Percentiles rank a stretch among this genome's conserved stretches.
These are phyloP conservation scores for Boletus subparvulus DNA, from an alignment of 768 basidiomycete species.

Conservation along the genomic window DNA sequence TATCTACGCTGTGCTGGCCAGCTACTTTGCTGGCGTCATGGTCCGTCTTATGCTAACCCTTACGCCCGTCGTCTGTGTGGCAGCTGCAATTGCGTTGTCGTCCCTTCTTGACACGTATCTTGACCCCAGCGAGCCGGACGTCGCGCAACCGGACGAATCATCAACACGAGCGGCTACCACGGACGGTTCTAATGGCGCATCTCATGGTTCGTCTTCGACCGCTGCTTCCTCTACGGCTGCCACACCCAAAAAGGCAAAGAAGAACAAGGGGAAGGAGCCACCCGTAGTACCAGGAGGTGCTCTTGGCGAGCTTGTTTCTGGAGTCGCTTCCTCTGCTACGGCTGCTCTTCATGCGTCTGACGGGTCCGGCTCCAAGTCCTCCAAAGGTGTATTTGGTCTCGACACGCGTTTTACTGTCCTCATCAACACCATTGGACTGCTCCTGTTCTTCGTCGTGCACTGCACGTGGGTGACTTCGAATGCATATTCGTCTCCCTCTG, in stretches of 20 bases:
- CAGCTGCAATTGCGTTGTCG: slow-evolving; percentile 89
- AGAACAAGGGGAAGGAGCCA: slow-evolving; percentile 57
- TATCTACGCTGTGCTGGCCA: slow-evolving; percentile 93
- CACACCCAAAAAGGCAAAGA: slow-evolving; percentile 47
- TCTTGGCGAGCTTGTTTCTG: slow-evolving; percentile 42
- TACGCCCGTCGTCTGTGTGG: slow-evolving; percentile 94
- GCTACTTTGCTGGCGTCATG: slow-evolving; percentile 99
- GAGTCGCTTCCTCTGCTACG: slow-evolving; percentile 35
- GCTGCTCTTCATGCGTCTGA: slow-evolving; percentile 24
- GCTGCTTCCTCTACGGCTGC: slow-evolving; percentile 30
- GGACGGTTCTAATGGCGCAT: slow-evolving; percentile 16
- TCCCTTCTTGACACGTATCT: slow-evolving; percentile 86
- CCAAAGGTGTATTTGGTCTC: slow-evolving; percentile 75
- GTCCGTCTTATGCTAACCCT: slow-evolving; percentile 97
- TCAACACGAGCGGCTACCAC: slow-evolving; percentile 1
- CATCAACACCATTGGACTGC: slow-evolving; percentile 70
- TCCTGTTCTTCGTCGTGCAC: slow-evolving; percentile 90
- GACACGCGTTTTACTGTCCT: slow-evolving; percentile 81
- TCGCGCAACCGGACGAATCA: slow-evolving; percentile 5
- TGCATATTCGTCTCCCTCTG: slow-evolving; percentile 97
- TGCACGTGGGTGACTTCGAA: slow-evolving; percentile 95
- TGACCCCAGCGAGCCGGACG: slow-evolving; percentile 73
- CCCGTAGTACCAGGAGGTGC: slow-evolving; percentile 35
- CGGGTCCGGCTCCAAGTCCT: slow-evolving; percentile 11
- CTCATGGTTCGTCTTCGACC: slow-evolving; percentile 22